Base-by-base conservation (phyloP, 345 rosid species). In the Capsella bursapastoris region DNA sequence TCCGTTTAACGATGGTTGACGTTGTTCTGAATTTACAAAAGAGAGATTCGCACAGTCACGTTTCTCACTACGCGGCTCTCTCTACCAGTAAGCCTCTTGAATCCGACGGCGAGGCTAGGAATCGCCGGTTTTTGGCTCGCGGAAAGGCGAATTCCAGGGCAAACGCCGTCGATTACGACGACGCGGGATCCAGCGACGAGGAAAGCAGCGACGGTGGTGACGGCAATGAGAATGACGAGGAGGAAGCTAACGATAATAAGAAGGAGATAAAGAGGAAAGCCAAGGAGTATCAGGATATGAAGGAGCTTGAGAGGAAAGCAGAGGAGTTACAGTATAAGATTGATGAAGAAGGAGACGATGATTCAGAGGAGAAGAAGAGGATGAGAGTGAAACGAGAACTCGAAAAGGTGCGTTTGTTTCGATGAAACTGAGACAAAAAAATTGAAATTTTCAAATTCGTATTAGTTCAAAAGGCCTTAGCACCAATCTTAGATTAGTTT, bases 381-480 rank as follows among this genome's bases (percentile, higher is more conserved):
- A 80, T 78, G 88, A 83, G 98, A 72, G 95, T 94, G 15, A 81
- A 89, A 78, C 83, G 80, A 83, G 98, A 94, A 71, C 96, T 94
- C 60, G 85, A 91, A 61, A 94, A 94, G 96, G 97, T 91, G 8
- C 6, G 31, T 56, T 15, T 16, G 3, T 41, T 29, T 57, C 35
- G 38, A 28, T 44, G 4, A 4, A 34, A 11, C 48, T 41, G 18
- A 43, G 32, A 40, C 16, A 7, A 38, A 22, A 38, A 22, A 22
- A 11, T 40, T 45, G 49, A 40, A 27, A 31, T 6, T 48, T 48
- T 10, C 31, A 50, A 12, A 51, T 38, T 14, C 6, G 13, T 28
- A 32, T 38, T 15, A 5, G 31, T 18, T 35, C 48, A 38, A 25
- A 43, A 13, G 53, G 27, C 5, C 27, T 2, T 49, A 49, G 27